These are phyloP conservation scores for Aegilops umbellulata DNA, from an alignment of 176 grass and related monocot genomes.

Conservation along the genomic window DNA sequence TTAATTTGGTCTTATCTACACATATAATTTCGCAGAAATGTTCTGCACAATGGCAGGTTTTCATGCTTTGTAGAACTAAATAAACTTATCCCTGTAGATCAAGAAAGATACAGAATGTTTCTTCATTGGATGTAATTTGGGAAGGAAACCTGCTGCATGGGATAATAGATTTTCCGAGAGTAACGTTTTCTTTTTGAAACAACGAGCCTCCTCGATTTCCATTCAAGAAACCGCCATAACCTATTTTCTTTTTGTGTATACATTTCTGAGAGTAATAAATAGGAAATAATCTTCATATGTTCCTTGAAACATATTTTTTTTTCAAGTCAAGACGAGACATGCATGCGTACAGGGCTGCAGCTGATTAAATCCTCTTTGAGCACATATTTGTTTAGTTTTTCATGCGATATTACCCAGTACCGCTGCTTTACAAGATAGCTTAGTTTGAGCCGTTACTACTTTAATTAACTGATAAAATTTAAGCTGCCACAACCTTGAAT, in stretches of 20 bases:
- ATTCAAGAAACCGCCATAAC: no score
- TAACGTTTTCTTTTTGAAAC: no score
- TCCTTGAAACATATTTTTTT: slow-evolving; percentile 29
- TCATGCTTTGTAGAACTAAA: not conserved
- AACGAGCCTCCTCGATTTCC: no score
- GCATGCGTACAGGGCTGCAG: slow-evolving; percentile 16
- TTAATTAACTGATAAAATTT: slow-evolving; percentile 18
- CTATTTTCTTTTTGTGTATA: no score
- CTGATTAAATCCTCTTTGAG: slow-evolving; percentile 40
- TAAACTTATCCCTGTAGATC: not conserved
- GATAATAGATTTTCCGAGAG: not conserved
- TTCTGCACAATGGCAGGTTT: not conserved
- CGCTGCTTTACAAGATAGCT: not conserved
- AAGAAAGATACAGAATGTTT: not conserved
- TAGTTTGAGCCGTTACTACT: not conserved
- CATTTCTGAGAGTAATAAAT: not conserved
- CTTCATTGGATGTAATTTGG: not conserved
- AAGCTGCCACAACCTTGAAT: slow-evolving; percentile 1
- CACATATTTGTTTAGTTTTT: slow-evolving; percentile 21
- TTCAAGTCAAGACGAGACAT: slow-evolving; percentile 19
- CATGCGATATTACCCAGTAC: slow-evolving; percentile 43
- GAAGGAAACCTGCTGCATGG: slow-evolving; percentile 10
- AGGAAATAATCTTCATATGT: slow-evolving; percentile 8
- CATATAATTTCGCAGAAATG: not conserved
- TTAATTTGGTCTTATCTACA: not conserved